Percentiles rank a stretch among this genome's conserved stretches.
Evolutionary conservation across 768 basidiomycete genomes (phyloP).

Genomic region (Russula lepida): DNA sequence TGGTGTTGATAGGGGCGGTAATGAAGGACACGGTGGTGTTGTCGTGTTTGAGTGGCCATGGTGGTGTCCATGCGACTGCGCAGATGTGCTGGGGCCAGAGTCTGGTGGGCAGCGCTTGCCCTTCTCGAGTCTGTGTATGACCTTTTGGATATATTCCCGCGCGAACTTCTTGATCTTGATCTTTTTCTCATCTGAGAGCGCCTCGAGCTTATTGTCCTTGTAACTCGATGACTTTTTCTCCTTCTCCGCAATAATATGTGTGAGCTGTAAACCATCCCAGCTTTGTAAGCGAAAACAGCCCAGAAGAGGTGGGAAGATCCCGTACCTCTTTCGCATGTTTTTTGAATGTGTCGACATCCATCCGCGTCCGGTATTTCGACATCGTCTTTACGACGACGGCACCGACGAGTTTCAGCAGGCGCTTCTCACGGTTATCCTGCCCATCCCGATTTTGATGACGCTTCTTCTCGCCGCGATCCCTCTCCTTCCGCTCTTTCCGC

Average conservation of each 20-base stretch:
- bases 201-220: conserved; percentile 60
- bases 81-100: neutral
- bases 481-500: conserved; percentile 20
- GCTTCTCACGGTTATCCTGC: conserved; percentile 72
- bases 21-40: neutral
- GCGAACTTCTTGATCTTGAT: conserved; percentile 87
- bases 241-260: conserved; percentile 81
- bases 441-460: conserved; percentile 41
- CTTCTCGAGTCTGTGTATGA: conserved; percentile 61
- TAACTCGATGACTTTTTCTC: conserved; percentile 88
- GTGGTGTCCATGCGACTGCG: neutral
- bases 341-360: conserved; percentile 83
- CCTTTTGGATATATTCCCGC: conserved; percentile 83
- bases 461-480: conserved; percentile 27
- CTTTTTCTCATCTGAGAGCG: conserved; percentile 79
- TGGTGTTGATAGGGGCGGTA: neutral
- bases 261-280: conserved; percentile 46
- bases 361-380: conserved; percentile 74
- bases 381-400: conserved; percentile 87
- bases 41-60: neutral
- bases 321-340: conserved; percentile 89
- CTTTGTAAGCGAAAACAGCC: neutral
- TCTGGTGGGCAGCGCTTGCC: conserved; percentile 23
- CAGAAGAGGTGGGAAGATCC: neutral
- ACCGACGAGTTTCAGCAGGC: conserved; percentile 73